A percentile compares a stretch with the other conserved stretches of the same genome.
Evolutionary conservation across 1,284 basidiomycete species (phyloP).

Genomic region (Boletus austroedulis): DNA sequence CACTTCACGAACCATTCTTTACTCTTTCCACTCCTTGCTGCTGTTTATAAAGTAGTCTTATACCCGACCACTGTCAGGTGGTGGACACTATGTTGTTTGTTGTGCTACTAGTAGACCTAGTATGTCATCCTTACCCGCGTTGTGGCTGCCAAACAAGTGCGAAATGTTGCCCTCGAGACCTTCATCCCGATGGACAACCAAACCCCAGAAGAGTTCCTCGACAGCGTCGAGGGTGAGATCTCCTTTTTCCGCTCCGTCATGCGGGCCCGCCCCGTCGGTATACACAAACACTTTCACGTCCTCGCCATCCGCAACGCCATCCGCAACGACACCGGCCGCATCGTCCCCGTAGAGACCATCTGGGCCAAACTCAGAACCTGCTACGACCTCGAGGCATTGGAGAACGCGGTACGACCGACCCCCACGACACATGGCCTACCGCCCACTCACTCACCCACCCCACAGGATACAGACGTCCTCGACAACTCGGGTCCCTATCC

Average conservation of each 20-base stretch:
- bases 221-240: constrained; percentile 75
- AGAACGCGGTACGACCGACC: constrained; percentile 55
- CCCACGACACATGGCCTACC: neutral
- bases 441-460: neutral
- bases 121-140: constrained; percentile 3
- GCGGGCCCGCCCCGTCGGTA: constrained; percentile 73
- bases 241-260: constrained; percentile 76
- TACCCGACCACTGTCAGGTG: constrained; percentile 19
- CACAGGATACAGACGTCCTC: constrained; percentile 61
- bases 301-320: constrained; percentile 71
- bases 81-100: constrained; percentile 26
- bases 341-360: constrained; percentile 60
- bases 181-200: constrained; percentile 29
- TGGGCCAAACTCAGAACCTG: constrained; percentile 72
- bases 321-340: constrained; percentile 62
- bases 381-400: constrained; percentile 77
- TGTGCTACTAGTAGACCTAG: constrained; percentile 19
- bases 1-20: constrained; percentile 20
- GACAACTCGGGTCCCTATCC: constrained; percentile 51
- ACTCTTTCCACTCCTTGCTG: constrained; percentile 26
- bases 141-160: constrained; percentile 18
- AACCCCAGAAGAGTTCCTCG: constrained; percentile 47
- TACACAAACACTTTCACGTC: constrained; percentile 76
- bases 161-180: neutral
- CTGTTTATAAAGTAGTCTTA: constrained; percentile 30